Evolutionary conservation across 257 asterid species (phyloP).

Genomic region (Plantago major): DNA sequence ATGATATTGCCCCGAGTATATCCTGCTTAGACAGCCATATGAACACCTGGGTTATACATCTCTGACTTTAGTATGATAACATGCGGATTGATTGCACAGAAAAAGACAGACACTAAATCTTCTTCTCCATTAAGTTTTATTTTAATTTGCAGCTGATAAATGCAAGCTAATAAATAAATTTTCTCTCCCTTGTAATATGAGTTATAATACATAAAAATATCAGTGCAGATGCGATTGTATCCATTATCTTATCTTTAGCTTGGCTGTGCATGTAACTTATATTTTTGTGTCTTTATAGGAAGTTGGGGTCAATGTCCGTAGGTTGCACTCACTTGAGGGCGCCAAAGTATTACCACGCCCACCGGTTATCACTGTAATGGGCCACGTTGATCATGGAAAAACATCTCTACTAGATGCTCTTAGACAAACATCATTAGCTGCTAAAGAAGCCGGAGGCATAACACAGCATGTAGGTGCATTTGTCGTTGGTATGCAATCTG

Average conservation of each 20-base stretch:
- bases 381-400: constrained; percentile 98
- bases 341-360: constrained; percentile 58
- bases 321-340: constrained; percentile 72
- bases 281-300: constrained; percentile 47
- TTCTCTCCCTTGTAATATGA: too few relatives aligned
- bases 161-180: too few relatives aligned
- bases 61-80: neutral
- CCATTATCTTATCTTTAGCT: constrained; percentile 12
- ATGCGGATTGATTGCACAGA: too few relatives aligned
- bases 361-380: constrained; percentile 97
- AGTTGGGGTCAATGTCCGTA: constrained; percentile 71
- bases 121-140: too few relatives aligned
- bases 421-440: constrained; percentile 83
- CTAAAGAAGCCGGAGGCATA: constrained; percentile 98
- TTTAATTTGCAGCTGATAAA: too few relatives aligned
- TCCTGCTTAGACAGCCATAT: constrained; percentile 5
- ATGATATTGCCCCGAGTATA: neutral
- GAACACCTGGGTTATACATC: constrained; percentile 3
- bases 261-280: constrained; percentile 4
- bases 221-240: neutral
- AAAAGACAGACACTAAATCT: too few relatives aligned
- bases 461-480: constrained; percentile 97
- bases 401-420: constrained; percentile 92
- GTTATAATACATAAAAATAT: neutral
- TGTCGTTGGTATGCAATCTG: constrained; percentile 92